A percentile compares a stretch with the other conserved stretches of the same genome.
Evolutionary conservation across 305 asterid species (phyloP).

Genomic region (Solanum hybrid): DNA sequence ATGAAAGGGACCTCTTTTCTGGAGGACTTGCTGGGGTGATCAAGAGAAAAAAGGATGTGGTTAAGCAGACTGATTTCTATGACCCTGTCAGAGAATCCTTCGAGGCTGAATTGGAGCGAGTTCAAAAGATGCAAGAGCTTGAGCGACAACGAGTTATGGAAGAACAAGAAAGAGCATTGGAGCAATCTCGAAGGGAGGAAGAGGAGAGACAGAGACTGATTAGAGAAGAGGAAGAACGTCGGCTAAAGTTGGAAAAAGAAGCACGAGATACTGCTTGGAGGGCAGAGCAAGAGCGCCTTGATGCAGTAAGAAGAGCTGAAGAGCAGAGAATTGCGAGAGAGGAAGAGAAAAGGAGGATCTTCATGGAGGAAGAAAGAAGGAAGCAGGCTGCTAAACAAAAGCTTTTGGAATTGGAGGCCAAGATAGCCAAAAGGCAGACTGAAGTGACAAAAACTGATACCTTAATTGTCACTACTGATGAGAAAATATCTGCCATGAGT

Average conservation of each 20-base stretch:
- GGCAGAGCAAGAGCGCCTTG: slow-evolving; percentile 77
- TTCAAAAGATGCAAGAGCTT: slow-evolving; percentile 94
- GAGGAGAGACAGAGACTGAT: slow-evolving; percentile 74
- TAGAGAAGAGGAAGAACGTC: slow-evolving; percentile 76
- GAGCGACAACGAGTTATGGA: slow-evolving; percentile 73
- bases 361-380: slow-evolving; percentile 91
- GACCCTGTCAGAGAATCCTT: slow-evolving; percentile 95
- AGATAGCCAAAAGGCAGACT: slow-evolving; percentile 69
- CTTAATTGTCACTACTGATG: slow-evolving; percentile 31
- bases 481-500: slow-evolving; percentile 29
- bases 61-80: slow-evolving; percentile 57
- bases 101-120: slow-evolving; percentile 98
- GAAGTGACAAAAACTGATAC: slow-evolving; percentile 34
- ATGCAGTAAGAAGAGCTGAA: slow-evolving; percentile 68
- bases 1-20: slow-evolving; percentile 68
- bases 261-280: slow-evolving; percentile 93
- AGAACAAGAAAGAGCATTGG: slow-evolving; percentile 90
- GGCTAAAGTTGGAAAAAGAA: slow-evolving; percentile 67
- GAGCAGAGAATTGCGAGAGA: slow-evolving; percentile 76
- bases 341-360: slow-evolving; percentile 66
- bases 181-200: slow-evolving; percentile 76
- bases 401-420: slow-evolving; percentile 89
- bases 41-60: slow-evolving; percentile 78
- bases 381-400: slow-evolving; percentile 85
- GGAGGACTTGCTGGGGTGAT: slow-evolving; percentile 72